Evolutionary conservation across 768 basidiomycete species (phyloP).

Genomic region (Russula compacta): DNA sequence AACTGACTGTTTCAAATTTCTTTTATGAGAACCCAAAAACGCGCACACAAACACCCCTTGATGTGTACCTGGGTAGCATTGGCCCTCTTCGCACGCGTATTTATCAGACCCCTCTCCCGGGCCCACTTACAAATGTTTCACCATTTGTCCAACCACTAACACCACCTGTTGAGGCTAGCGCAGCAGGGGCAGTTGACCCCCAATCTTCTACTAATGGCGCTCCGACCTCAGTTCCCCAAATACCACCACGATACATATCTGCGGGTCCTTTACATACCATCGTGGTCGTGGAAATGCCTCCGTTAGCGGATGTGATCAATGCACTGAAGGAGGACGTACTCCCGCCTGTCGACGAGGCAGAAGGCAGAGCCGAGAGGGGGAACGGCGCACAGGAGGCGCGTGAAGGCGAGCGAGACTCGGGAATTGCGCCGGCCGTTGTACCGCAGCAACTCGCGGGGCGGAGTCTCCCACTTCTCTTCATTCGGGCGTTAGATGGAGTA

Average conservation of each 20-base stretch:
- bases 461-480: conserved; percentile 71
- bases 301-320: conserved; percentile 63
- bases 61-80: conserved; percentile 83
- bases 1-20: conserved; percentile 82
- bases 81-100: conserved; percentile 76
- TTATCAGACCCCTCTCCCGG: conserved; percentile 64
- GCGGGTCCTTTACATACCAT: conserved; percentile 60
- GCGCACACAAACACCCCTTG: conserved; percentile 56
- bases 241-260: conserved; percentile 43
- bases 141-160: conserved; percentile 45
- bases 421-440: conserved; percentile 13
- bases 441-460: conserved; percentile 54
- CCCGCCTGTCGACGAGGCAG: conserved; percentile 30
- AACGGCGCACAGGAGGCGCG: conserved; percentile 1
- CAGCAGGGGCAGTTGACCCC: conserved; percentile 10
- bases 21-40: conserved; percentile 70
- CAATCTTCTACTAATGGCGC: conserved; percentile 6
- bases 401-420: conserved; percentile 14
- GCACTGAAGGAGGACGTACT: conserved; percentile 66
- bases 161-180: conserved; percentile 24
- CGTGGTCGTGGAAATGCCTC: conserved; percentile 80
- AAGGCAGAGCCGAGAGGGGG: conserved; percentile 29
- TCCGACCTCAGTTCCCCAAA: conserved; percentile 7
- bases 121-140: conserved; percentile 54
- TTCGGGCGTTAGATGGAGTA: conserved; percentile 73